Conservation (phyloP, 192 early-diverging fungal species). For the Umbelopsis sp. region DNA sequence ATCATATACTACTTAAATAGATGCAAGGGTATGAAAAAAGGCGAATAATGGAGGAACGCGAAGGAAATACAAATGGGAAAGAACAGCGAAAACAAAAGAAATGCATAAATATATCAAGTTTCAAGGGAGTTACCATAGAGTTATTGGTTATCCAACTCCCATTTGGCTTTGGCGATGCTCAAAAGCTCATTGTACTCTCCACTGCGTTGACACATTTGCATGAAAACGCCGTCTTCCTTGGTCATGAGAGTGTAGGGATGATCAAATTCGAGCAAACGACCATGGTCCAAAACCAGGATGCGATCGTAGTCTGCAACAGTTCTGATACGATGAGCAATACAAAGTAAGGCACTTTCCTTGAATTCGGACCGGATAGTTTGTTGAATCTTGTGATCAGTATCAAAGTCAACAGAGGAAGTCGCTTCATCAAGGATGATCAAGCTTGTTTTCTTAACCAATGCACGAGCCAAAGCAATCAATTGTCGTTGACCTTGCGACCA, state of each 20-base stretch:
- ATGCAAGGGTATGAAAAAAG: too few relatives aligned
- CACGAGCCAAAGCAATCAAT: constrained; percentile 75
- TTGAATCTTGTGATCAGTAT: constrained; percentile 87
- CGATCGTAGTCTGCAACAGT: constrained; percentile 87
- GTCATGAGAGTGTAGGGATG: constrained; percentile 71
- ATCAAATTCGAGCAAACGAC: constrained; percentile 81
- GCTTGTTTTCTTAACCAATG: constrained; percentile 64
- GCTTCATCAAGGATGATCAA: constrained; percentile 87
- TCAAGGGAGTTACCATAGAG: too few relatives aligned
- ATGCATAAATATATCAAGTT: too few relatives aligned
- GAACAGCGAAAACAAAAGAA: too few relatives aligned
- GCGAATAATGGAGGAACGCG: too few relatives aligned
- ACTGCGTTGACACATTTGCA: constrained; percentile 79
- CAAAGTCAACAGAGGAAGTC: constrained; percentile 85
- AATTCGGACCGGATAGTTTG: constrained; percentile 76
- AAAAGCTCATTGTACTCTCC: constrained; percentile 77
- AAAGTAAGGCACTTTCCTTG: constrained; percentile 73
- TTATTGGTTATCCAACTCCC: constrained; percentile 1
- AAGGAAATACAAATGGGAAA: too few relatives aligned
- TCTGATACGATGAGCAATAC: constrained; percentile 87
- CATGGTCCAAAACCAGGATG: constrained; percentile 80
- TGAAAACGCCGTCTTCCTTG: constrained; percentile 63
- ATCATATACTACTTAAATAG: too few relatives aligned
- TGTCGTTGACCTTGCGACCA: constrained; percentile 78
- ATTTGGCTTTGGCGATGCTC: constrained; percentile 56